Evolutionary conservation across 371 early-diverging fungal genomes (phyloP).

Genomic region (Saksenaea vasiformis): DNA sequence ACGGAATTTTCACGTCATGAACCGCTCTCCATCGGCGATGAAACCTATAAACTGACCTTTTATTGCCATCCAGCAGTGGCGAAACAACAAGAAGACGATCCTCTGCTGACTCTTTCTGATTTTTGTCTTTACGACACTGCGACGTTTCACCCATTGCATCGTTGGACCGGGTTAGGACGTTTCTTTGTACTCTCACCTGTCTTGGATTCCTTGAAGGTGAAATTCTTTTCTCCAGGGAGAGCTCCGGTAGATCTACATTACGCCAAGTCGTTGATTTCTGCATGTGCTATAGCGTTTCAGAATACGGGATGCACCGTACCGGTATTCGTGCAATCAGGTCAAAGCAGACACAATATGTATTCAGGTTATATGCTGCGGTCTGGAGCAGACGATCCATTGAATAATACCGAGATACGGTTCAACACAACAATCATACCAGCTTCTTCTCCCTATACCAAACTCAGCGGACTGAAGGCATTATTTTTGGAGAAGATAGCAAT

Average conservation of each 20-base stretch:
- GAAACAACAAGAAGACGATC: conserved; percentile 20
- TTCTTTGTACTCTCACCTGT: conserved; percentile 51
- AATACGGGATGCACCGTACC: conserved; percentile 74
- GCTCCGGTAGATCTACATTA: conserved; percentile 57
- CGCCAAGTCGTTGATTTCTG: conserved; percentile 68
- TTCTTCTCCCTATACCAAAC: conserved; percentile 55
- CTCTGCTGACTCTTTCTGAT: not conserved
- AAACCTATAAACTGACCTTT: conserved; percentile 45
- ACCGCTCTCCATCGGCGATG: conserved; percentile 40
- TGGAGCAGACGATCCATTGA: conserved; percentile 11
- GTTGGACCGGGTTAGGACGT: conserved; percentile 59
- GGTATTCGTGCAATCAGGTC: conserved; percentile 76
- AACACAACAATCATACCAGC: conserved; percentile 63
- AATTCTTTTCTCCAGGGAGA: conserved; percentile 30
- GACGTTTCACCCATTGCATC: conserved; percentile 62
- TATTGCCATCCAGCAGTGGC: conserved; percentile 40
- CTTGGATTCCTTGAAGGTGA: conserved; percentile 32
- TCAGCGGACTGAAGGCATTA: conserved; percentile 60
- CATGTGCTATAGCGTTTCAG: conserved; percentile 74
- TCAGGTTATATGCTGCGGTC: conserved; percentile 55
- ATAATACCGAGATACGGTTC: conserved; percentile 57
- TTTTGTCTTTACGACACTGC: not conserved
- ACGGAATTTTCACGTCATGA: conserved; percentile 33
- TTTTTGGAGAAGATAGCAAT: conserved; percentile 54
- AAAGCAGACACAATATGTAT: conserved; percentile 62